phyloP scores from a whole-genome alignment of 2,329 filamentous ascomycete genomes.

The Cucurbitaria berberidis region DNA sequence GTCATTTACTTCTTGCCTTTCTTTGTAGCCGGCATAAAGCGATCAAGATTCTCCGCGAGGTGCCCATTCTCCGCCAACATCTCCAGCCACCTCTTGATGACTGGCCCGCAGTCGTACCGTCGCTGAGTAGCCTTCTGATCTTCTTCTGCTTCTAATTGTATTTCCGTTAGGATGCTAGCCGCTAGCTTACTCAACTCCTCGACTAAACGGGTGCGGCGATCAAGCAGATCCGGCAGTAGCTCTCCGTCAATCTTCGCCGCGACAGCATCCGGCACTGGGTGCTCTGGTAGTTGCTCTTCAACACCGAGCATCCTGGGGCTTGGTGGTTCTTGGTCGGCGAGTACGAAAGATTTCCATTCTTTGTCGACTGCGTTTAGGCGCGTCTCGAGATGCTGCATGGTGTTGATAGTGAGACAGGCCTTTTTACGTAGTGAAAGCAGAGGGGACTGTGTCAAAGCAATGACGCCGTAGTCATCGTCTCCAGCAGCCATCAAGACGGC shows the following conservation, averaged over 20 bases:
- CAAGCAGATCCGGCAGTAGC: conserved; percentile 25
- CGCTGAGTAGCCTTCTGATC: conserved; percentile 61
- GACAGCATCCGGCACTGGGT: conserved; percentile 18
- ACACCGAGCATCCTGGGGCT: conserved; percentile 23
- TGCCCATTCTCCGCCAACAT: conserved; percentile 71
- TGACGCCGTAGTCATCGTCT: conserved; percentile 75
- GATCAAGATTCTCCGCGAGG: conserved; percentile 50
- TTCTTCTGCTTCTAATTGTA: conserved; percentile 55
- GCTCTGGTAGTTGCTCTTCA: conserved; percentile 18
- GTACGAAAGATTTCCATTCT: conserved; percentile 53
- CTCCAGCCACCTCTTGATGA: conserved; percentile 72
- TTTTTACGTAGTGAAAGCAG: conserved; percentile 55
- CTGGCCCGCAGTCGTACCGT: conserved; percentile 71
- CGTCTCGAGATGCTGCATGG: conserved; percentile 49
- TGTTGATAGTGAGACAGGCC: conserved; percentile 55
- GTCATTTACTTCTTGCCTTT: conserved; percentile 1
- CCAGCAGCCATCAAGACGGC: conserved; percentile 70
- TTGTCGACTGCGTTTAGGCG: conserved; percentile 49
- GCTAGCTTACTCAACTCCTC: conserved; percentile 40
- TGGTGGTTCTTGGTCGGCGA: conserved; percentile 31
- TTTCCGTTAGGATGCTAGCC: conserved; percentile 56
- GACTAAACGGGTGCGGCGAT: conserved; percentile 20
- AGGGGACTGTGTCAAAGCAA: conserved; percentile 75
- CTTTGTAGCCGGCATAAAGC: conserved; percentile 20
- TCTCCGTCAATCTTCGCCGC: conserved; percentile 27